Conservation (phyloP, 176 grass and related monocot species). For the Metroxylon sagu region DNA sequence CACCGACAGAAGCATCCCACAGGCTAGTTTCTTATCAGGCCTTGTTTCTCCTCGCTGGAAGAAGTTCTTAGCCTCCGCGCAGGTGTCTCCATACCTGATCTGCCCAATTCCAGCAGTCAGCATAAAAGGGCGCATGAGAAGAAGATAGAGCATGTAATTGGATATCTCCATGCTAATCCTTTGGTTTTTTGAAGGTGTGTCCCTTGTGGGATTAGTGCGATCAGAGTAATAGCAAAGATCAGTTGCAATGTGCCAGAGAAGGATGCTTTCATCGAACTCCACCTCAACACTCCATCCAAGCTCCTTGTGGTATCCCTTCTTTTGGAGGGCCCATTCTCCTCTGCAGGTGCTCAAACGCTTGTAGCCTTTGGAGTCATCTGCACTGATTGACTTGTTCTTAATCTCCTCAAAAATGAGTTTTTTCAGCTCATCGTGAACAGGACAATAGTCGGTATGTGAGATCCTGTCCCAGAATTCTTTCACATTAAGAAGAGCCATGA, state of each 20-base stretch:
- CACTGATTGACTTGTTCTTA: constrained; percentile 7
- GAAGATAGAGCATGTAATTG: constrained; percentile 22
- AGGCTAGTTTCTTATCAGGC: constrained; percentile 5
- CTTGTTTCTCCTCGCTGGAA: background rate
- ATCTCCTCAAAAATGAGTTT: constrained; percentile 25
- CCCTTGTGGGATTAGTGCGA: too few relatives aligned
- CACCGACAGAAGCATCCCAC: constrained; percentile 8
- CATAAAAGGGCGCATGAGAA: constrained; percentile 7
- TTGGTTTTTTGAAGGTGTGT: background rate
- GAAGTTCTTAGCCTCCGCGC: constrained; percentile 12
- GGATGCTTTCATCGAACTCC: constrained; percentile 20
- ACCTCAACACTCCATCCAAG: background rate
- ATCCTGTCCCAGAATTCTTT: constrained; percentile 1
- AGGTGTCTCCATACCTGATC: constrained; percentile 8
- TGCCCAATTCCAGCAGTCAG: constrained; percentile 14
- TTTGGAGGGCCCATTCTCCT: background rate
- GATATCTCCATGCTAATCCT: constrained; percentile 5
- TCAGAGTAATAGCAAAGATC: constrained; percentile 1
- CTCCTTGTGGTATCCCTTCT: background rate
- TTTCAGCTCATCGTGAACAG: constrained; percentile 17
- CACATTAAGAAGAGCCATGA: background rate
- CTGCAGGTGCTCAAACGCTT: constrained; percentile 1
- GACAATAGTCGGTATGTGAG: background rate
- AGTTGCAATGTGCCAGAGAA: constrained; percentile 38
- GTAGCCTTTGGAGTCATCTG: background rate